A percentile compares a stretch with the other conserved stretches of the same genome.
Evolutionary conservation across 225 moss, liverwort and hornwort genomes (phyloP).

Genomic region (Polytrichum commune): DNA sequence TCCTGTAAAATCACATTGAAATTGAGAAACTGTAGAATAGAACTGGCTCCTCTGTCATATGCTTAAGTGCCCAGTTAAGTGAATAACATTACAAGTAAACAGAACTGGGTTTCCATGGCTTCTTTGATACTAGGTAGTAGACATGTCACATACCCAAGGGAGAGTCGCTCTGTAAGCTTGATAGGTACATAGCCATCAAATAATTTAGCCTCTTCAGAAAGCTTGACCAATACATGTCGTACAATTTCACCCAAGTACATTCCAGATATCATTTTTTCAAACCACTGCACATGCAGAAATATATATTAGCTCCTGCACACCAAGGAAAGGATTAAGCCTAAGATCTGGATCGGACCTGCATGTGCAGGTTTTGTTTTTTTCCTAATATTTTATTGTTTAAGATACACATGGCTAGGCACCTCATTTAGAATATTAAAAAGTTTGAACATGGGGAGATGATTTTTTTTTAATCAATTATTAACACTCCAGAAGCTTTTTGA

Average conservation of each 20-base stretch:
- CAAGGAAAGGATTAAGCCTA: not conserved
- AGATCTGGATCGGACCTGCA: not conserved
- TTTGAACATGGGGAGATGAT: too few relatives aligned
- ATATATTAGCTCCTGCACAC: not conserved
- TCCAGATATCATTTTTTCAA: conserved; percentile 93
- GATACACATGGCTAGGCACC: too few relatives aligned
- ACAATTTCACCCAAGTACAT: conserved; percentile 95
- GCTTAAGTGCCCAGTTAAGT: not conserved
- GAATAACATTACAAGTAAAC: not conserved
- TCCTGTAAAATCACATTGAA: too few relatives aligned
- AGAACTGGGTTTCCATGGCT: not conserved
- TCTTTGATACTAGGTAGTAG: not conserved
- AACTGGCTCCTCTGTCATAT: too few relatives aligned
- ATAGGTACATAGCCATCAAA: conserved; percentile 65
- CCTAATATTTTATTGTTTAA: too few relatives aligned
- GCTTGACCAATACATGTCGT: conserved; percentile 70
- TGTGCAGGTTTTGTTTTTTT: too few relatives aligned
- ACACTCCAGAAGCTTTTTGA: not conserved
- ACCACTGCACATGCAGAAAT: conserved; percentile 52
- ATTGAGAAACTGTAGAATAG: too few relatives aligned
- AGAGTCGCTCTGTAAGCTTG: conserved; percentile 64
- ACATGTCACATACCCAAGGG: conserved; percentile 44
- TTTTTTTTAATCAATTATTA: too few relatives aligned
- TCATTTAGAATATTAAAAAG: too few relatives aligned
- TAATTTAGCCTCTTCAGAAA: conserved; percentile 70